phyloP scores from a whole-genome alignment of 2,329 filamentous ascomycete species.

The Setomelanomma holmii region DNA sequence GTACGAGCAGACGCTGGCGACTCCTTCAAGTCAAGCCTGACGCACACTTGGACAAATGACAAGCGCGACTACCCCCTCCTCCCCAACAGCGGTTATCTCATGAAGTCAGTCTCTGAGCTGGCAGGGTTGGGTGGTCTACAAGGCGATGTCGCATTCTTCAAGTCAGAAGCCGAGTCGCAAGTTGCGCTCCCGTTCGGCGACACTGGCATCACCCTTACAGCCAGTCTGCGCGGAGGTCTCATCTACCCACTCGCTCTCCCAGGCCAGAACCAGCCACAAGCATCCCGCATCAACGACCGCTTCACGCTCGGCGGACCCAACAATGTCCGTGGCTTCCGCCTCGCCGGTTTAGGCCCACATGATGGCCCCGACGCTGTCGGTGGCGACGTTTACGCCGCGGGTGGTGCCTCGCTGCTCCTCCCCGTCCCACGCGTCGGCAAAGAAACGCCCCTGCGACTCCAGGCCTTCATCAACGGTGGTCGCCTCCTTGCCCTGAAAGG shows the following conservation, averaged over 20 bases:
- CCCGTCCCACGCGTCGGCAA: slow-evolving; percentile 82
- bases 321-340: slow-evolving; percentile 90
- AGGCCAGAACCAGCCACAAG: slow-evolving; percentile 60
- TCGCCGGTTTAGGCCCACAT: slow-evolving; percentile 86
- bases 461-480: slow-evolving; percentile 91
- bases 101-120: slow-evolving; percentile 81
- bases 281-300: slow-evolving; percentile 88
- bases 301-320: slow-evolving; percentile 95
- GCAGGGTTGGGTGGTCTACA: slow-evolving; percentile 83
- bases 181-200: slow-evolving; percentile 76
- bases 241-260: slow-evolving; percentile 81
- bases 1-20: slow-evolving; percentile 88
- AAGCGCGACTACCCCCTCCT: slow-evolving; percentile 84
- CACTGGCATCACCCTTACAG: slow-evolving; percentile 82
- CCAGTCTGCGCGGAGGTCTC: slow-evolving; percentile 79
- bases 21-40: slow-evolving; percentile 85
- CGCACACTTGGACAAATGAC: slow-evolving; percentile 82
- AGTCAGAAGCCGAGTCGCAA: slow-evolving; percentile 84
- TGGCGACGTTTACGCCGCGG: slow-evolving; percentile 90
- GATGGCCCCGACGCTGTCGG: slow-evolving; percentile 87
- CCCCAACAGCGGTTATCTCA: slow-evolving; percentile 79
- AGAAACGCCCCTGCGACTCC: slow-evolving; percentile 84
- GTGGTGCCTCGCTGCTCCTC: slow-evolving; percentile 82
- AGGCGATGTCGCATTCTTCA: slow-evolving; percentile 93
- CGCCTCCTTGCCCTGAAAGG: slow-evolving; percentile 78